phyloP scores from a whole-genome alignment of 306 rosid genomes.

The Quercus rubra region DNA sequence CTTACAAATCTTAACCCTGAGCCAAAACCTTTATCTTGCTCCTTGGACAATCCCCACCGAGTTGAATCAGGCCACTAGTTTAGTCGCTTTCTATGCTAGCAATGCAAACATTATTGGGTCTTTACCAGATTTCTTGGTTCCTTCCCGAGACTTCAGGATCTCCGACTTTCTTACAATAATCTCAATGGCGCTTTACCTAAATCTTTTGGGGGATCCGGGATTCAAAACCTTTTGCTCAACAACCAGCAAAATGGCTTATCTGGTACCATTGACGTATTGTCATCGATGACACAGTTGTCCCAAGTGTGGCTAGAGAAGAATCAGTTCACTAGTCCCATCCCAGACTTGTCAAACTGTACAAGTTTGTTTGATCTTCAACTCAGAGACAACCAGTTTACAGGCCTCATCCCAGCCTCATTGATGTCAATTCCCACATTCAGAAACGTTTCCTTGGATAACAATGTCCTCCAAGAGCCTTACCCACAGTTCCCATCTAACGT shows the following conservation, averaged over 20 bases:
- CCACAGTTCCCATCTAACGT: too few species aligned
- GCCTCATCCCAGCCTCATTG: slow-evolving; percentile 58
- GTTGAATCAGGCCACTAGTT: slow-evolving; percentile 35
- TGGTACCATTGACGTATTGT: slow-evolving; percentile 43
- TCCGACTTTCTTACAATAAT: slow-evolving; percentile 72
- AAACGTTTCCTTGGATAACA: slow-evolving; percentile 52
- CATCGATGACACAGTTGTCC: slow-evolving; percentile 47
- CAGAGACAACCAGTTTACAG: slow-evolving; percentile 56
- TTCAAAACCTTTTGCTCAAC: slow-evolving; percentile 60
- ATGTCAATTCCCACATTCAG: slow-evolving; percentile 27
- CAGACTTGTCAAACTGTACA: slow-evolving; percentile 48
- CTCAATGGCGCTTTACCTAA: slow-evolving; percentile 60
- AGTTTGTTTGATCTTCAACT: slow-evolving; percentile 59
- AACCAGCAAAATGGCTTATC: slow-evolving; percentile 59
- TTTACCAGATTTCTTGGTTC: slow-evolving; percentile 50
- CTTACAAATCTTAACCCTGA: slow-evolving; percentile 40
- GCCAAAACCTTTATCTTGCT: slow-evolving; percentile 22
- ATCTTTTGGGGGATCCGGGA: slow-evolving; percentile 42
- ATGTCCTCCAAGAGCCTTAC: too few species aligned
- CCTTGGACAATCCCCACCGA: slow-evolving; percentile 49
- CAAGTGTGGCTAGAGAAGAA: slow-evolving; percentile 71
- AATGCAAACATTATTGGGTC: slow-evolving; percentile 36
- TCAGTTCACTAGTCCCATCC: slow-evolving; percentile 51
- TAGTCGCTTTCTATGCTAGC: slow-evolving; percentile 34
- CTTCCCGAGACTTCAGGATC: slow-evolving; percentile 29